Evolutionary conservation across 2,329 filamentous ascomycete species (phyloP).

Genomic region (Aspergillus melleus): DNA sequence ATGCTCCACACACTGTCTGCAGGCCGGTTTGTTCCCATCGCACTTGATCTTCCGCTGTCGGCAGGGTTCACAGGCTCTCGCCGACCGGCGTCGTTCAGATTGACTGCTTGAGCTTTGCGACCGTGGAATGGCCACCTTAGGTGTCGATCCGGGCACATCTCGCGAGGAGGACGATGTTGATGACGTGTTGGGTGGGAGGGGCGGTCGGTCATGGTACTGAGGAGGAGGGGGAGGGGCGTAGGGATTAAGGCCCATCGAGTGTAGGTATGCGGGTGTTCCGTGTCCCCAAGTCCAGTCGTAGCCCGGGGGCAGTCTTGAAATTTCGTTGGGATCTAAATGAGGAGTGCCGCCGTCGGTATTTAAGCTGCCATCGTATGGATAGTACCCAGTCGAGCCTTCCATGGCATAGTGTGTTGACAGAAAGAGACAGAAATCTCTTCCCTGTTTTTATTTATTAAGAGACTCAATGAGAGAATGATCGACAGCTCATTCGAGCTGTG

Average conservation of each 20-base stretch:
- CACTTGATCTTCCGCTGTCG: conserved; percentile 38
- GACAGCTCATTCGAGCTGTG: background rate
- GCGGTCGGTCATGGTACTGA: conserved; percentile 1
- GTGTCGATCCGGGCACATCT: background rate
- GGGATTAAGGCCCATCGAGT: conserved; percentile 8
- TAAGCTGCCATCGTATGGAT: background rate
- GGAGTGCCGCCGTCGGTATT: background rate
- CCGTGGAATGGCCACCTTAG: conserved; percentile 34
- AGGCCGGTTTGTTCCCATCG: conserved; percentile 29
- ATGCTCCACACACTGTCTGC: conserved; percentile 30
- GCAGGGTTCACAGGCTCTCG: conserved; percentile 38
- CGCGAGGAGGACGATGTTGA: conserved; percentile 10
- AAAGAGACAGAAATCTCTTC: background rate
- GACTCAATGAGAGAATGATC: background rate
- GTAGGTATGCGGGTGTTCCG: background rate
- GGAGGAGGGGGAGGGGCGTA: conserved; percentile 2
- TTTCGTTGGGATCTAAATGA: background rate
- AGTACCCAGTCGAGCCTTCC: background rate
- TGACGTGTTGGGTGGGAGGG: conserved; percentile 2
- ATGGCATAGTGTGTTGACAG: background rate
- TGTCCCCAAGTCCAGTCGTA: conserved; percentile 15
- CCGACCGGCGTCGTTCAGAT: conserved; percentile 28
- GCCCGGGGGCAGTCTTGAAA: background rate
- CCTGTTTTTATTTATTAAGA: no score
- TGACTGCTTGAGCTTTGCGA: conserved; percentile 17